Evolutionary conservation across 768 basidiomycete genomes (phyloP), one percentile per base, ranked within the genome.

Genomic region (Boletus rubescentipes): DNA sequence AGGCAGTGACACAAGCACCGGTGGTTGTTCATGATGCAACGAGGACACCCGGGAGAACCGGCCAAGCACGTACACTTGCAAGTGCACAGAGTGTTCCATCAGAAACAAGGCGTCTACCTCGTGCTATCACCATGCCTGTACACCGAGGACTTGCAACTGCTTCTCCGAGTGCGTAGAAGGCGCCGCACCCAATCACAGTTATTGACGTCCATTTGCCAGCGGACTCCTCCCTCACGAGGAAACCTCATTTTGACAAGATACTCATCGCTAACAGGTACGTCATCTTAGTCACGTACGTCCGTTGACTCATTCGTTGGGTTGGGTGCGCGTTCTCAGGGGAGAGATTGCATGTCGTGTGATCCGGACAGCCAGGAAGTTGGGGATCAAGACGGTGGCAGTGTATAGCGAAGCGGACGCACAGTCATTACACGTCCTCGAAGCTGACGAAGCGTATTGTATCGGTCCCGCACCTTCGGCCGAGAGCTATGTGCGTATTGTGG

Each of bases 261-360:
- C 79, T 97, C 21, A 85, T 97, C 52, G 93, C 93, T 0, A 97
- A 97, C 66, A 77, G 93, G 93, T 75, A 46, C 35, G 45, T 23
- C 14, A 8, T 9, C 6, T 15, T 4, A 2, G 9, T 36, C 38
- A 9, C 7, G 12, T 26, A 11, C 23, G 31, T 11, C 37, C 11
- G 12, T 40, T 26, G 34, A 23, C 30, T 52, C 20, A 34, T 36
- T 43, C 11, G 53, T 21, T 41, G 44, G 14, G 54, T 18, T 32
- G 40, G 15, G 55, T 18, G 5, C 49, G 2, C 29, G 3, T 42
- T 42, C 34, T 14, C 57, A 96, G 93, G 70, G 94, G 94, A 43
- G 94, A 98, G 72, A 98, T 98, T 58, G 93, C 94, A 6, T 97
- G 95, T 69, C 86, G 94, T 18, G 91, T 98, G 40, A 96, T 96